Percentiles rank a stretch among this genome's conserved stretches.
Conservation (phyloP, 768 basidiomycete genomes). For the Mycena amicta region DNA sequence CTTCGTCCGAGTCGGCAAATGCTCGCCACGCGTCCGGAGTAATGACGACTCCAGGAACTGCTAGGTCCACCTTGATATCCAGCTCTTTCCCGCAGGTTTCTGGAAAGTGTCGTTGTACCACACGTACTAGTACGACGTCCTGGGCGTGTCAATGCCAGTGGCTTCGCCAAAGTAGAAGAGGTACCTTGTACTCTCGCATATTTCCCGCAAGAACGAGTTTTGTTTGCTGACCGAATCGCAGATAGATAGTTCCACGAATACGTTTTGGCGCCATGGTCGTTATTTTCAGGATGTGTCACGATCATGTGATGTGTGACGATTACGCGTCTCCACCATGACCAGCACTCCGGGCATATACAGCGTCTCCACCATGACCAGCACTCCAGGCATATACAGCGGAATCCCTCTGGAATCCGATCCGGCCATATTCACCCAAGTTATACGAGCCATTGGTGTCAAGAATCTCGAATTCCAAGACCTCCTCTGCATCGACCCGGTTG, state of each 20-base stretch:
- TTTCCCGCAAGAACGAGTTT: neutral
- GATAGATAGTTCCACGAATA: no score
- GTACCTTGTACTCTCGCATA: neutral
- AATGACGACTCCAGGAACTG: neutral
- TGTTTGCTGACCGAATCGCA: no score
- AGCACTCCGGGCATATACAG: no score
- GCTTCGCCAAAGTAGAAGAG: no score
- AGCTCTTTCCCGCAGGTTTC: neutral
- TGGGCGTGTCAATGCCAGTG: no score
- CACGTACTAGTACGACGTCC: neutral
- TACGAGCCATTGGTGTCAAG: slow-evolving; percentile 16
- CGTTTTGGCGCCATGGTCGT: no score
- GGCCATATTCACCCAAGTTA: slow-evolving; percentile 21
- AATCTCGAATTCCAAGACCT: slow-evolving; percentile 21
- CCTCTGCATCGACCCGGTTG: slow-evolving; percentile 8
- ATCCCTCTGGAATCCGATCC: slow-evolving; percentile 25
- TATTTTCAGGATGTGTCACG: no score
- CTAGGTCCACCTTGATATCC: neutral
- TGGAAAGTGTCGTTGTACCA: neutral
- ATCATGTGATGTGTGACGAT: no score
- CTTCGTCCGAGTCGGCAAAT: neutral
- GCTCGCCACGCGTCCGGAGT: neutral
- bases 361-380: neutral
- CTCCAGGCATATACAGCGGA: slow-evolving; percentile 7
- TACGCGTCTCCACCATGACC: no score